A percentile compares a stretch with the other conserved stretches of the same genome.
Conservation (phyloP, 176 grass and related monocot genomes). For the Oryza brachyantha region DNA sequence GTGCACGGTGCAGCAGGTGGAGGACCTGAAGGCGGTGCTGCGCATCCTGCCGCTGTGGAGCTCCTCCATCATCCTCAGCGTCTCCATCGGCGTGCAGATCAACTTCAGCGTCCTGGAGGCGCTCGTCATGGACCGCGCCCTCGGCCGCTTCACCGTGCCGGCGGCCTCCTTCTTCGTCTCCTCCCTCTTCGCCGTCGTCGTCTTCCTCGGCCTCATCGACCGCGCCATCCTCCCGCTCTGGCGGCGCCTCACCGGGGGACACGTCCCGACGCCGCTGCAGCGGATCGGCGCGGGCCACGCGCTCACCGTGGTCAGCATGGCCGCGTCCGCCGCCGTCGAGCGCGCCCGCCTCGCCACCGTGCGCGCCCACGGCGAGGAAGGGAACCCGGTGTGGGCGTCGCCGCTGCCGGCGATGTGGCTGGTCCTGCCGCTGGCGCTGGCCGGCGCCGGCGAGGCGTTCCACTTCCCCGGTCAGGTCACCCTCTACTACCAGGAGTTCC, state of each 20-base stretch:
- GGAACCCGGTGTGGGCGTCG: constrained; percentile 45
- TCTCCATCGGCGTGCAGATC: constrained; percentile 56
- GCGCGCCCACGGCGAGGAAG: constrained; percentile 24
- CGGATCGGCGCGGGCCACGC: constrained; percentile 53
- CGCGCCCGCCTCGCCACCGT: constrained; percentile 34
- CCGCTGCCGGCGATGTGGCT: constrained; percentile 71
- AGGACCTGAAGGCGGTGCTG: constrained; percentile 61
- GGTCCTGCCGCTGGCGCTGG: constrained; percentile 51
- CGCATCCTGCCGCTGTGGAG: constrained; percentile 66
- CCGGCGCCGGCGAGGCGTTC: constrained; percentile 51
- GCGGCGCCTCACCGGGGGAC: constrained; percentile 5
- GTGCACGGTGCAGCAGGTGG: constrained; percentile 70
- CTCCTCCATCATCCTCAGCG: constrained; percentile 44
- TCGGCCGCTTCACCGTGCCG: constrained; percentile 54
- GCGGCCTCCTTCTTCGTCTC: constrained; percentile 50
- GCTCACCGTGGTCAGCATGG: constrained; percentile 49
- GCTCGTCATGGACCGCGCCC: constrained; percentile 67
- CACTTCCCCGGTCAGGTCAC: constrained; percentile 66
- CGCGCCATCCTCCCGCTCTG: constrained; percentile 55
- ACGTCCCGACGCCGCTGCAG: constrained; percentile 50
- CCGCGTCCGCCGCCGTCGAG: constrained; percentile 55
- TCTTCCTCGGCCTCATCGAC: constrained; percentile 55
- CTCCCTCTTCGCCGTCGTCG: constrained; percentile 2
- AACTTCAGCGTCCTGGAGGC: constrained; percentile 69
- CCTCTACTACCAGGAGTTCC: constrained; percentile 79